A percentile compares a stretch with the other conserved stretches of the same genome.
phyloP scores from a whole-genome alignment of 2,329 filamentous ascomycete species.

The Alternaria alternata region DNA sequence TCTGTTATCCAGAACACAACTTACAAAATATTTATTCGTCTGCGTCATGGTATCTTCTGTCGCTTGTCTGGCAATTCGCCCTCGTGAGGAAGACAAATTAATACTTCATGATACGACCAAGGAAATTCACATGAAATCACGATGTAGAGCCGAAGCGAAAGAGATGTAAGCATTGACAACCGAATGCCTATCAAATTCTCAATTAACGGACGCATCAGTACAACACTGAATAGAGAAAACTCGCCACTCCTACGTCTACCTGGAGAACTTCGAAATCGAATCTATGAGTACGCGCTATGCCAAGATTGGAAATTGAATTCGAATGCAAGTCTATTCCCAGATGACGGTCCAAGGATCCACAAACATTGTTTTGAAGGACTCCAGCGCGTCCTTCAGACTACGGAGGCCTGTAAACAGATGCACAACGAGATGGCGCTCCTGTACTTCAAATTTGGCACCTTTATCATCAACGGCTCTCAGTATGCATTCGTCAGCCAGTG shows the following conservation, averaged over 20 bases:
- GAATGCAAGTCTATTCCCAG: background rate
- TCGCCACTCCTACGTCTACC: constrained; percentile 23
- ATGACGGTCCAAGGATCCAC: background rate
- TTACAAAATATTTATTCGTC: background rate
- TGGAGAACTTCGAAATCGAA: constrained; percentile 17
- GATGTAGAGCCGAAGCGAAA: background rate
- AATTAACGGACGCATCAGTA: background rate
- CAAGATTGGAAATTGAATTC: background rate
- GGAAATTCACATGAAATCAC: background rate
- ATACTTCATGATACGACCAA: background rate
- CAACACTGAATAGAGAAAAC: constrained; percentile 1
- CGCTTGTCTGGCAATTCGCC: background rate
- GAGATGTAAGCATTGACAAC: background rate
- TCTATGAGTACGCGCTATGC: constrained; percentile 14
- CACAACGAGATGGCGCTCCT: background rate
- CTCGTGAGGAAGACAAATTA: background rate
- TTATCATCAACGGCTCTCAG: background rate
- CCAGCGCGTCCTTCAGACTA: background rate
- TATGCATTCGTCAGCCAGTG: background rate
- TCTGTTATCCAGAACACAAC: too few species aligned
- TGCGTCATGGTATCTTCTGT: background rate
- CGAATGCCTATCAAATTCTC: background rate
- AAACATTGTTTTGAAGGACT: background rate
- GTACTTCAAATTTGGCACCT: background rate
- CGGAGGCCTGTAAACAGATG: background rate